Base-by-base conservation (phyloP, 257 asterid genomes). In the Nicotiana noctiflora region DNA sequence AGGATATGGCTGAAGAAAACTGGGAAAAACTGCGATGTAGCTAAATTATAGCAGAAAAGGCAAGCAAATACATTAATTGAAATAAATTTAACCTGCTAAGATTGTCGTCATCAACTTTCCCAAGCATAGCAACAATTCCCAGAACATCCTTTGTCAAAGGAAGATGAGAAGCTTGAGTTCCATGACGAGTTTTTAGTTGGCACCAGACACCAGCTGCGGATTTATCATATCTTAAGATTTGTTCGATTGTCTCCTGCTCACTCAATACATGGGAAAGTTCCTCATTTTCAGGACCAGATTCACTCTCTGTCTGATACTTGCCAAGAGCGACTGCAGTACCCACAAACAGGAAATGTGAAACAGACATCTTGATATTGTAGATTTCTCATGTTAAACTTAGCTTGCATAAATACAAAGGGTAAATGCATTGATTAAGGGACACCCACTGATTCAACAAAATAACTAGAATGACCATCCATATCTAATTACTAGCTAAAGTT, bases 71-170 rank as follows among this genome's bases (percentile, higher is more conserved):
- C 64, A 83, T 64, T 75, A 27, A 68, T 61, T 32, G 57, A 13
- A 25, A 60, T 18, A 75, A 86, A 83, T 82, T 90, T 75, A 84
- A 93, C 98, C 98, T 88, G 94, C 93, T 93, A 62, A 95, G 92
- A 83, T 86, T 89, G 75, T 83, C 88, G 79, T 92, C 95, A 19
- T 87, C 93, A 77, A 90, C 85, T 77, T 83, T 89, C 78, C 95
- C 97, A 75, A 95, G 97, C 60, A 90, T 86, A 67, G 95, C 94
- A 85, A 93, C 95, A 76, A 90, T 46, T 76, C 98, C 98, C 17
- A 92, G 63, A 85, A 92, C 89, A 77, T 91, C 97, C 81, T 89
- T 87, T 40, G 83, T 85, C 83, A 88, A 80, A 56, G 88, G 82
- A 65, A 85, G 80, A 63, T 86, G 86, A 83, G 93, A 84, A 77